Percentiles rank a stretch among this genome's conserved stretches.
phyloP scores from a whole-genome alignment of 2,329 filamentous ascomycete species.

The Zasmidium cellare region DNA sequence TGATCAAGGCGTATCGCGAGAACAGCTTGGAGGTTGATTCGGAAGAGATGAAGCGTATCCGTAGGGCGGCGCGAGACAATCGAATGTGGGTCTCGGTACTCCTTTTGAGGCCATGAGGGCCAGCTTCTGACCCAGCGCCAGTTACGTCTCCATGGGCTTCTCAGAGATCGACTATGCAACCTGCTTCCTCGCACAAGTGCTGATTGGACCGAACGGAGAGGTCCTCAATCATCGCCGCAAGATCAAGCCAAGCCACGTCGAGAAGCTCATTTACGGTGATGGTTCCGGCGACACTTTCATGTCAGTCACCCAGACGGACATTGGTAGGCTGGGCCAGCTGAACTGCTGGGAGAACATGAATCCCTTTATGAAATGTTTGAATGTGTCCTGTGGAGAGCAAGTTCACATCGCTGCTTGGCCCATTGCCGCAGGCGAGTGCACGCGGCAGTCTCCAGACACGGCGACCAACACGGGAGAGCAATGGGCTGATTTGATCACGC shows the following conservation, averaged over 20 bases:
- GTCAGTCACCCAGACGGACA: neutral
- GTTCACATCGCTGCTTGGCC: neutral
- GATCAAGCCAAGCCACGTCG: neutral
- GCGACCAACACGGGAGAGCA: too few species aligned
- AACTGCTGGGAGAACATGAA: neutral
- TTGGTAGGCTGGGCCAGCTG: neutral
- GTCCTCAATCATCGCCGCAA: neutral
- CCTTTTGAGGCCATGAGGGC: too few species aligned
- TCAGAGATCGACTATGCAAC: neutral
- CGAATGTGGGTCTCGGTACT: too few species aligned
- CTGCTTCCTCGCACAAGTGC: neutral
- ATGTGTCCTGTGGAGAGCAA: neutral
- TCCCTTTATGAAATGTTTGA: neutral
- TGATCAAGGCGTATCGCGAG: too few species aligned
- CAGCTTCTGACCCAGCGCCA: too few species aligned
- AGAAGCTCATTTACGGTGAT: neutral
- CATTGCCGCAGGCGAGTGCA: neutral
- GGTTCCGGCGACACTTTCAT: neutral
- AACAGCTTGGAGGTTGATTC: too few species aligned
- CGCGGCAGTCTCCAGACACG: too few species aligned
- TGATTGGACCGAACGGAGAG: neutral
- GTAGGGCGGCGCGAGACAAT: too few species aligned
- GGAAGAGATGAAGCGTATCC: too few species aligned
- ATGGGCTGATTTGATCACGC: neutral
- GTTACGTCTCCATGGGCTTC: neutral